Base-by-base conservation (phyloP, 2,329 filamentous ascomycete species). In the Nothophaeocryptopus gaeumannii region DNA sequence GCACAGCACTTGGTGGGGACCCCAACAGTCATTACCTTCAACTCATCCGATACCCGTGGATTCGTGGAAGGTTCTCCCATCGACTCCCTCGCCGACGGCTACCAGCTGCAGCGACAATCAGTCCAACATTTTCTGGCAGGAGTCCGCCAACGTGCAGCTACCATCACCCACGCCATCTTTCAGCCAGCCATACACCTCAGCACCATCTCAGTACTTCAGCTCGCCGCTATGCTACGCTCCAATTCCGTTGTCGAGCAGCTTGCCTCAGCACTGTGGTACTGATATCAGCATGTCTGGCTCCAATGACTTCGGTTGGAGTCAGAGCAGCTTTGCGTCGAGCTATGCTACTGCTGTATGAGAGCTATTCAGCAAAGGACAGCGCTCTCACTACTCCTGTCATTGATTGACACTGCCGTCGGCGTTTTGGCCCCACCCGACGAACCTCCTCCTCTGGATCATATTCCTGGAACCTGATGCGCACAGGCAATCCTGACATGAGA, bases 41-140 rank as follows among this genome's bases (percentile, higher is more conserved):
- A 79, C 79, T 36, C 74, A 89, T 55, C 80, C 86, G 37, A 81
- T 82, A 5, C 83, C 85, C 1, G 83, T 95, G 52, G 90, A 97
- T 54, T 80, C 88, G 49, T 97, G 92, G 92, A 89, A 86, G 70
- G 84, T 96, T 60, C 77, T 96, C 47, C 88, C 91, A 39, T 96
- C 92, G 47, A 96, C 89, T 64, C 88, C 90, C 44, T 89, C 84
- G 69, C 82, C 88, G 45, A 77, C 74, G 35, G 72, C 73, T 29
- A 83, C 86, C 35, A 85, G 87, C 31, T 86, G 85, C 47, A 79
- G 79, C 67, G 89, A 93, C 67, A 85, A 84, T 46, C 78, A 81
- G 63, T 79, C 83, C 43, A 79, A 83, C 50, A 80, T 83, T 44
- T 81, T 92, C 69, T 96, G 91, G 91, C 81, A 85, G 54, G 84